Evolutionary conservation across 345 rosid genomes (phyloP), one percentile per base, ranked within the genome.

Genomic region (Abelmoschus esculentus): DNA sequence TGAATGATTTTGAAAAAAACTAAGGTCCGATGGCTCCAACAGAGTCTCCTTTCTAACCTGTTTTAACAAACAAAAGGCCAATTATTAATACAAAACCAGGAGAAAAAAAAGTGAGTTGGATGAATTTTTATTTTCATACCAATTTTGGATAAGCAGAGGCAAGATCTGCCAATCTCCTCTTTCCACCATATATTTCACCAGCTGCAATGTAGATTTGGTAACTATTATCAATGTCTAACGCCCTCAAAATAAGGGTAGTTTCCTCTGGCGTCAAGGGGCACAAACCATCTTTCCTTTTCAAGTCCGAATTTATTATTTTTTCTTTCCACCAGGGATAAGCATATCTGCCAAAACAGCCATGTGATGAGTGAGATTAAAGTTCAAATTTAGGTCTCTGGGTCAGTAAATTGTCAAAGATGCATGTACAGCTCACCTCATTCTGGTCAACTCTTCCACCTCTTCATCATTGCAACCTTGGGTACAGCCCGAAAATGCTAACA

Each of bases 401-500:
- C 40, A 65, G 34, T 71, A 56, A 36, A 19, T 26, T 28, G 15
- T 3, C 3, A 26, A 67, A 26, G 10, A 69, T 15, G 55, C 13
- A 61, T 55, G 62, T 19, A 42, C 7, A 53, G 54, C 80, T 76
- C 73, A 90, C 99, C 99, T 90, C 99, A 96, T 90, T 80, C 91
- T 87, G 36, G 97, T 96, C 72, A 96, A 79, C 55, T 96, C 98
- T 49, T 92, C 99, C 67, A 84, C 95, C 77, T 96, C 98, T 3
- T 86, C 91, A 38, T 80, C 71, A 67, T 81, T 96, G 81, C 98
- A 96, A 75, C 99, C 98, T 58, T 92, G 92, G 28, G 85, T 82
- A 74, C 99, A 96, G 61, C 99, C 99, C 62, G 99, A 96, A 76
- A 96, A 96, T 14, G 99, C 99, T 72, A 96, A 71, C 99, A 96